Conservation (phyloP, 2,329 filamentous ascomycete species). For the Calonectria multiphialidica region DNA sequence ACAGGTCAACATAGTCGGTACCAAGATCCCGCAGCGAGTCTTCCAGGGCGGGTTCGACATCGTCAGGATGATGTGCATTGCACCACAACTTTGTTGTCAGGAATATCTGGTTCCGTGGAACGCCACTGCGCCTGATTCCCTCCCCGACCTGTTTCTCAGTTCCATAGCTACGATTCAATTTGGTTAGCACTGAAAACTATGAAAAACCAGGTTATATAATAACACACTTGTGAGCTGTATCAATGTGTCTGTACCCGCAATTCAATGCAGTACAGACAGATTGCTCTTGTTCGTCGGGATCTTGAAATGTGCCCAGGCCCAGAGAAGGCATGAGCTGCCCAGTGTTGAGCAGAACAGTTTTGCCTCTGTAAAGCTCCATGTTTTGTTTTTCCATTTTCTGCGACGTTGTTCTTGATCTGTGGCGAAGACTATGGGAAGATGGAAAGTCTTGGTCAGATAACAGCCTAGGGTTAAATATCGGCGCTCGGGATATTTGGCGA, state of each 20-base stretch:
- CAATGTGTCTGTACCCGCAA: conserved; percentile 50
- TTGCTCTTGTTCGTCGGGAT: conserved; percentile 41
- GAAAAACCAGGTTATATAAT: too few species aligned
- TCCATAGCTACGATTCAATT: background rate
- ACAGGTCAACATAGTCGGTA: conserved; percentile 44
- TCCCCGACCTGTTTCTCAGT: conserved; percentile 35
- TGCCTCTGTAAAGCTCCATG: too few species aligned
- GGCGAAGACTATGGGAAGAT: too few species aligned
- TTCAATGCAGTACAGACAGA: conserved; percentile 42
- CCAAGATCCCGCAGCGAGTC: conserved; percentile 43
- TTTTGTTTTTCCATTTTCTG: too few species aligned
- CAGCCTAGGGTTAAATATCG: too few species aligned
- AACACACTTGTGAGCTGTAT: conserved; percentile 41
- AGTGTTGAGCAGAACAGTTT: conserved; percentile 8
- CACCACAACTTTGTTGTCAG: conserved; percentile 56
- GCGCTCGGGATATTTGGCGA: too few species aligned
- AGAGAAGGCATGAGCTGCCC: conserved; percentile 33
- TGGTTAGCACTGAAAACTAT: background rate
- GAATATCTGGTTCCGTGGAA: conserved; percentile 59
- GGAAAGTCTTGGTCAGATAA: too few species aligned
- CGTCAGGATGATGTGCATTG: conserved; percentile 43
- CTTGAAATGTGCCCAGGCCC: conserved; percentile 46
- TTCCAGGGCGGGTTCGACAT: conserved; percentile 41
- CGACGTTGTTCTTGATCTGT: too few species aligned
- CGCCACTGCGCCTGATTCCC: conserved; percentile 50